Evolutionary conservation across 768 basidiomycete species (phyloP).

Genomic region (Mycena metata): DNA sequence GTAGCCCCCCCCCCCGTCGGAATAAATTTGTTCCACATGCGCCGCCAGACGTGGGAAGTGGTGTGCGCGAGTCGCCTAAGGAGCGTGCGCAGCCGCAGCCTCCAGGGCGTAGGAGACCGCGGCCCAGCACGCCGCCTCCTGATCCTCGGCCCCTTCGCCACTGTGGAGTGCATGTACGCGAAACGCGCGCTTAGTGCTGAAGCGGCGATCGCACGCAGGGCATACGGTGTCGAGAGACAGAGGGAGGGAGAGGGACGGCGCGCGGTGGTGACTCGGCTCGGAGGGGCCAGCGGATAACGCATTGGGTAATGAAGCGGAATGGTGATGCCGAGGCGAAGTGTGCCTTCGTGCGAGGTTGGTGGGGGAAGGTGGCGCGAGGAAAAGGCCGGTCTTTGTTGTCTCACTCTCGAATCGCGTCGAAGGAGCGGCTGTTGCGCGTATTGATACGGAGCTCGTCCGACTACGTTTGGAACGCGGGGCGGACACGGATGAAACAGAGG

Average conservation of each 20-base stretch:
- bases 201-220: constrained; percentile 35
- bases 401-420: constrained; percentile 8
- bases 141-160: constrained; percentile 4
- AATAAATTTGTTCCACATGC: too few species aligned
- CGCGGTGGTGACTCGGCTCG: constrained; percentile 13
- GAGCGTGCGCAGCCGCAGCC: constrained; percentile 25
- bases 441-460: constrained; percentile 16
- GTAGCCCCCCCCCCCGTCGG: too few species aligned
- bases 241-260: constrained; percentile 15
- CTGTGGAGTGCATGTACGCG: constrained; percentile 29
- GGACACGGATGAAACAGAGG: constrained; percentile 16
- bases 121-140: constrained; percentile 27
- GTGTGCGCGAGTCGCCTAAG: background rate
- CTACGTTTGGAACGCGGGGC: constrained; percentile 32
- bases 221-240: constrained; percentile 20
- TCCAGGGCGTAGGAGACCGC: constrained; percentile 36
- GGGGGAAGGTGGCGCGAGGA: constrained; percentile 33
- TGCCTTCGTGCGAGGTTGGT: constrained; percentile 29
- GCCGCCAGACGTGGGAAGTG: too few species aligned
- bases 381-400: background rate
- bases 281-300: background rate
- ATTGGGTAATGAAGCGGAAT: constrained; percentile 5
- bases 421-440: constrained; percentile 1
- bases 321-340: constrained; percentile 31
- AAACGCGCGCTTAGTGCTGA: constrained; percentile 29